These are phyloP conservation scores for Daldinia vernicosa DNA, from an alignment of 495 filamentous ascomycete species.

Conservation along the genomic window DNA sequence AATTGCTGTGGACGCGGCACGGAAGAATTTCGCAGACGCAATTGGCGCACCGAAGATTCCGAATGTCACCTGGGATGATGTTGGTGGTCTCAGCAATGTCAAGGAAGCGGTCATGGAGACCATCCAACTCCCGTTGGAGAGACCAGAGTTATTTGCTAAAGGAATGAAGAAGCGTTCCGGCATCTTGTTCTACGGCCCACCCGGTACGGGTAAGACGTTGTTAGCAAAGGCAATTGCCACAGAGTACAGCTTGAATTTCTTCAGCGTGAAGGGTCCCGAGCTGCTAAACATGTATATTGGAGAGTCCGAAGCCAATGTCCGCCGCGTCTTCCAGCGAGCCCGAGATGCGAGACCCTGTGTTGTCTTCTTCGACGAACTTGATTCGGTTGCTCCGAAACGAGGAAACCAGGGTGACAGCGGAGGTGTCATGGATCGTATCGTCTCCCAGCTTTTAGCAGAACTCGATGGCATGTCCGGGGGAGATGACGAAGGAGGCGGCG, in stretches of 20 bases:
- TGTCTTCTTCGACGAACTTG: constrained; percentile 98
- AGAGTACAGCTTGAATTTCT: constrained; percentile 98
- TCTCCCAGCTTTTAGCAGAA: constrained; percentile 93
- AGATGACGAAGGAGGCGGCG: constrained; percentile 80
- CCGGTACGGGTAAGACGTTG: constrained; percentile 95
- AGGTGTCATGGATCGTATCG: constrained; percentile 98
- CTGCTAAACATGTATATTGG: constrained; percentile 99
- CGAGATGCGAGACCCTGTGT: constrained; percentile 96
- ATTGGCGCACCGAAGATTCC: constrained; percentile 99
- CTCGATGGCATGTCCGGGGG: constrained; percentile 97
- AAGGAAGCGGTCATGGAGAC: constrained; percentile 97
- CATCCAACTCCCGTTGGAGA: constrained; percentile 90
- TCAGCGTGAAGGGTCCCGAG: constrained; percentile 97
- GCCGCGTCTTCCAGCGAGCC: constrained; percentile 93
- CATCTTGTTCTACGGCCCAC: constrained; percentile 97
- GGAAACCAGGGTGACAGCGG: constrained; percentile 98
- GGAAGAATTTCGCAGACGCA: constrained; percentile 96
- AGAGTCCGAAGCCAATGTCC: constrained; percentile 97
- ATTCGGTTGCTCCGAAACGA: constrained; percentile 95
- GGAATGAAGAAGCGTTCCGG: constrained; percentile 99
- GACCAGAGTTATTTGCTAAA: constrained; percentile 94
- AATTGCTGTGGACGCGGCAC: constrained; percentile 86
- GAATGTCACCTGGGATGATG: constrained; percentile 95
- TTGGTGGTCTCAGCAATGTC: constrained; percentile 90
- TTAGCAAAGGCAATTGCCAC: constrained; percentile 98